A percentile compares a stretch with the other conserved stretches of the same genome.
Conservation (phyloP, 768 basidiomycete species). For the Coprinellus aureogranulatus region DNA sequence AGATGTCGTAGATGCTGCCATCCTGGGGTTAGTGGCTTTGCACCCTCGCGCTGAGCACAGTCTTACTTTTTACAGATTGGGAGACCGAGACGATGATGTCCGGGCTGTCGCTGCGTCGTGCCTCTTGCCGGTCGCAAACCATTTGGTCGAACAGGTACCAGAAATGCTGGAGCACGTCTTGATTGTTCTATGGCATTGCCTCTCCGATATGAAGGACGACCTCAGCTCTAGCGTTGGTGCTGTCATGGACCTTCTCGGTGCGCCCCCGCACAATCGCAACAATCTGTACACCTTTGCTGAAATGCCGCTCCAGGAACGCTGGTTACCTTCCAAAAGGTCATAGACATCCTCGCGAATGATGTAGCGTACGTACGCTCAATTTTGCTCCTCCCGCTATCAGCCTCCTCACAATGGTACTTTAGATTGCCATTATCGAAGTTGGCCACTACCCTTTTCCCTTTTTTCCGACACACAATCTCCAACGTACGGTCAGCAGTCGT, state of each 20-base stretch:
- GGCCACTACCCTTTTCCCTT: conserved; percentile 87
- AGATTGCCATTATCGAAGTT: conserved; percentile 81
- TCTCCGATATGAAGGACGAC: conserved; percentile 94
- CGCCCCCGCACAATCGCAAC: conserved; percentile 15
- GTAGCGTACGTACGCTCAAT: conserved; percentile 57
- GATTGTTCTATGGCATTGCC: conserved; percentile 84
- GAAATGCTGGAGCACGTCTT: conserved; percentile 72
- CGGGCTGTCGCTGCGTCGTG: conserved; percentile 93
- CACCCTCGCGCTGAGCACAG: neutral
- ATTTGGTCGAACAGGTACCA: conserved; percentile 73
- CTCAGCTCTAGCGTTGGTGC: conserved; percentile 93
- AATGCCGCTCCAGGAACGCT: conserved; percentile 61
- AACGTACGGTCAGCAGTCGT: conserved; percentile 92
- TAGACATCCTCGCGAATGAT: conserved; percentile 69
- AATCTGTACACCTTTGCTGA: conserved; percentile 7
- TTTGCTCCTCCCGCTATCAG: too few species aligned
- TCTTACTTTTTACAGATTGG: conserved; percentile 50
- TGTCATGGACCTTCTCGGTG: conserved; percentile 96
- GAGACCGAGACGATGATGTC: conserved; percentile 93
- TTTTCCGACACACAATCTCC: conserved; percentile 95
- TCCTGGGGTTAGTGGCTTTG: conserved; percentile 69
- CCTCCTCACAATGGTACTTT: too few species aligned
- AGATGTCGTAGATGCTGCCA: conserved; percentile 86
- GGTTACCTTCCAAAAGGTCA: conserved; percentile 76
- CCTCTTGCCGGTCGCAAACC: conserved; percentile 79